Evolutionary conservation across 495 filamentous ascomycete genomes (phyloP), one percentile per base, ranked within the genome.

Genomic region (Lophiostoma macrostomum): DNA sequence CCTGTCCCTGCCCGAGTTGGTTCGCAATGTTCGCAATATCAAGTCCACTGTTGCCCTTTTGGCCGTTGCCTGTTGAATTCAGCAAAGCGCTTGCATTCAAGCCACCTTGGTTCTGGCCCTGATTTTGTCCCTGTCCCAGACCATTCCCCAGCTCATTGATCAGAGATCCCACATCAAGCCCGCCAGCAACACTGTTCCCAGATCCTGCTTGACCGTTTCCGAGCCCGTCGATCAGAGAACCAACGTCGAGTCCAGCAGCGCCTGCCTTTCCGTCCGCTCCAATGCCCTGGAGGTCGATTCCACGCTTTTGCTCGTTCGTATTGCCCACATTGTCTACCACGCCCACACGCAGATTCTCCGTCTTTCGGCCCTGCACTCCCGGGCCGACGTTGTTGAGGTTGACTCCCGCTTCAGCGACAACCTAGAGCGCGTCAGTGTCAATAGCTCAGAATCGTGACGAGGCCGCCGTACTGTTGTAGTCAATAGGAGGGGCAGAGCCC

Each of bases 311-410:
- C 36, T 45, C 50, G 7, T 35, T 34, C 27, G 38, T 19, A 10
- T 27, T 18, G 13, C 29, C 44, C 19, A 36, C 31, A 1, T 27
- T 20, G 19, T 37, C 27, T 4, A 53, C 2, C 3, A 10, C 37
- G 14, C 50, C 50, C 28, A 28, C 18, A 11, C 23, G 25, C 2
- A 44, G 36, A 12, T 56, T 42, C 34, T 56, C 45, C 5, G 38
- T 28, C 22, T 56, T 56, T 19, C 45, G 22, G 12, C 45, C 53
- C 29, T 50, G 43, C 5, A 55, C 41, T 11, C 36, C 43, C 2
- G 52, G 34, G 31, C 43, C 50, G 12, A 55, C 41, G 41, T 55
- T 41, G 34, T 53, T 53, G 14, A 34, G 14, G 29, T 50, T 44
- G 28, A 56, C n/a, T 18, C 37, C 53, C 5, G 43, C 35, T 14